phyloP scores from a whole-genome alignment of 2,329 filamentous ascomycete genomes.

The Penicillium frequentans region DNA sequence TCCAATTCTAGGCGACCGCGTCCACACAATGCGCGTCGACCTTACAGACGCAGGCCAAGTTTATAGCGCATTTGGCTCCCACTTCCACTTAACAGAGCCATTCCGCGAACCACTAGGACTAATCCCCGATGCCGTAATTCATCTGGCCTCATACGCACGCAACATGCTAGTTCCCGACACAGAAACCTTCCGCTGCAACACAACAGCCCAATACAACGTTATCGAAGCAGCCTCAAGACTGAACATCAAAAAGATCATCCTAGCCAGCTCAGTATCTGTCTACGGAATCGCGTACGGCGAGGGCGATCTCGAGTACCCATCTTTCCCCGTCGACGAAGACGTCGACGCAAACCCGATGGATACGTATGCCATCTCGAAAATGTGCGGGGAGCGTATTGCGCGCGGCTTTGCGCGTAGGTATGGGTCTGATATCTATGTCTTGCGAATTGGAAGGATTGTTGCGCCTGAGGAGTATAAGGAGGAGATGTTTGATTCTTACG shows the following conservation, averaged over 20 bases:
- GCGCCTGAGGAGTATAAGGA: conserved; percentile 61
- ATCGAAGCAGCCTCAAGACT: conserved; percentile 64
- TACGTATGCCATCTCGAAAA: conserved; percentile 61
- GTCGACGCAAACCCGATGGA: conserved; percentile 63
- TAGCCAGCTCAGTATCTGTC: conserved; percentile 59
- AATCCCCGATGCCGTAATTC: conserved; percentile 61
- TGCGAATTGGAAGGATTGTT: conserved; percentile 63
- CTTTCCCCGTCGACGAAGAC: conserved; percentile 61
- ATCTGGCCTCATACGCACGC: conserved; percentile 60
- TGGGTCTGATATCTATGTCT: conserved; percentile 57
- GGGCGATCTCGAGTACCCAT: conserved; percentile 56
- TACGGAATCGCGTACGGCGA: conserved; percentile 65
- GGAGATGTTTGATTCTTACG: conserved; percentile 52
- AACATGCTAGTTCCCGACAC: conserved; percentile 64
- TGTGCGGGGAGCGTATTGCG: conserved; percentile 59
- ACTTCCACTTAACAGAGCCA: conserved; percentile 53
- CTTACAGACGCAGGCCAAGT: conserved; percentile 57
- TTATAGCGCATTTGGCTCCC: conserved; percentile 57
- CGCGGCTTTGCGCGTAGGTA: conserved; percentile 59
- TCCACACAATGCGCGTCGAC: conserved; percentile 58
- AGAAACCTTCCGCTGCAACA: conserved; percentile 59
- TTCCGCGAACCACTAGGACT: conserved; percentile 39
- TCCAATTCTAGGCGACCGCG: conserved; percentile 35
- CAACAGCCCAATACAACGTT: conserved; percentile 60
- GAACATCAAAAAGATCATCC: conserved; percentile 62